Base-by-base conservation (phyloP, 1,284 basidiomycete genomes). In the Ustilago crameri region DNA sequence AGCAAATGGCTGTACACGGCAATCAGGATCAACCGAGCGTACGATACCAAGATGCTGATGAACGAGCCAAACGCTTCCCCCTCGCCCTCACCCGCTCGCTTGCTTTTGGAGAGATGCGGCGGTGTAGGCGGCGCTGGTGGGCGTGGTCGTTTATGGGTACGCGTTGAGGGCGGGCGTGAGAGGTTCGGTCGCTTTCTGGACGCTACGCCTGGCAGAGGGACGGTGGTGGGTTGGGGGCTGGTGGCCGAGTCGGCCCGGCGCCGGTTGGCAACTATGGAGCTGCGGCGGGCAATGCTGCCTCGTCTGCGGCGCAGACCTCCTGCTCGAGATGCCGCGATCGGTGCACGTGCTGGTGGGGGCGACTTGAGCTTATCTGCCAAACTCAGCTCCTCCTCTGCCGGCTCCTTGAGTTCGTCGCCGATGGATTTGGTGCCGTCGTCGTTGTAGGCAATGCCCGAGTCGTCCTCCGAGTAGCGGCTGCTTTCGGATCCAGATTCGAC, bases 1-100 rank as follows among this genome's bases (percentile, higher is more conserved):
- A 82, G 52, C 35, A 82, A 52, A 38, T 82, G 81, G 17, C 64
- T 72, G 64, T 82, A 82, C 27, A 82, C 80, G 0, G 80, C 80
- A 26, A 82, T 82, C 26, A 82, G 62, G 20, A 82, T 65, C 12
- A 82, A 54, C 4, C 81, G 74, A 26, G 79, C 71, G 48, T 82
- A 82, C 5, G 66, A 69, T 42, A 81, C 75, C 23, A 80, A 51
- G 51, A 80, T 58, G 23, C 51, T 56, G 38, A 79, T 75, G 59
- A 74, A 54, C 22, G 52, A 51, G 35, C 49, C 51, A 37, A 75
- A 65, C 9, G 54, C 53, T 26, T 72, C 53, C 15, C 40, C 24
- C 20, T 45, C n/a, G n/a, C n/a, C n/a, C n/a, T n/a, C n/a, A n/a
- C n/a, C 40, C 5, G 34, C n/a, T 9, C 40, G 23, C 10, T 49